Conservation (phyloP, 129 eudicot species). For the Gnaphalium uliginosum region DNA sequence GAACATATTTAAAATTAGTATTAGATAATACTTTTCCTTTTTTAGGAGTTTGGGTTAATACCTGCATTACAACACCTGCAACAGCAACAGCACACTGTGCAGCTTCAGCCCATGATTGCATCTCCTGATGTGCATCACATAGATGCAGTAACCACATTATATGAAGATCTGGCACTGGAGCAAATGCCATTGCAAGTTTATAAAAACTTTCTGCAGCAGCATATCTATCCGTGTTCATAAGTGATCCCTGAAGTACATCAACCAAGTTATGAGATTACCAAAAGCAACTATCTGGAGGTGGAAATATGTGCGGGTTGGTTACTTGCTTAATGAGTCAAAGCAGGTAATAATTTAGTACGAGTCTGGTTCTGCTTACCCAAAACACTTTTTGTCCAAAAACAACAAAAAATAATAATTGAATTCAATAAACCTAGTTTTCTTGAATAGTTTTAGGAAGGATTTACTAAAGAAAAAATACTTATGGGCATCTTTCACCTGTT, state of each 20-base stretch:
- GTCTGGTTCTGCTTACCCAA: neutral
- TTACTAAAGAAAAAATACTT: neutral
- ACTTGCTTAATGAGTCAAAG: constrained; percentile 1
- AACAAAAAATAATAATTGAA: neutral
- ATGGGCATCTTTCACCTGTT: neutral
- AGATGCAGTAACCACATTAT: constrained; percentile 97
- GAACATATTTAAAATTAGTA: too few species aligned
- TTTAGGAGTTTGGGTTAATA: constrained; percentile 23
- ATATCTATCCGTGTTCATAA: constrained; percentile 89
- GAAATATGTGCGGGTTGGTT: neutral
- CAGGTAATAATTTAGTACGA: neutral
- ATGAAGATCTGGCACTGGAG: constrained; percentile 99
- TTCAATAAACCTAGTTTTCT: neutral
- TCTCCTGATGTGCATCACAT: constrained; percentile 99
- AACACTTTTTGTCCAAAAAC: neutral
- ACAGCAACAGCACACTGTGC: constrained; percentile 99
- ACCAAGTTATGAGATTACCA: constrained; percentile 21
- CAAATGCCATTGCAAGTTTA: constrained; percentile 98
- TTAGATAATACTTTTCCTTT: neutral
- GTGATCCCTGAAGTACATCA: constrained; percentile 60
- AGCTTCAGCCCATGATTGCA: constrained; percentile 99
- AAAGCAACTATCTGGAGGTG: neutral
- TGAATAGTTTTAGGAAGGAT: neutral
- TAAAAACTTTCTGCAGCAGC: constrained; percentile 98
- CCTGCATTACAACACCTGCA: constrained; percentile 99